These are phyloP conservation scores for Fusarium sp. DNA, from an alignment of 2,329 filamentous ascomycete species.

Conservation along the genomic window DNA sequence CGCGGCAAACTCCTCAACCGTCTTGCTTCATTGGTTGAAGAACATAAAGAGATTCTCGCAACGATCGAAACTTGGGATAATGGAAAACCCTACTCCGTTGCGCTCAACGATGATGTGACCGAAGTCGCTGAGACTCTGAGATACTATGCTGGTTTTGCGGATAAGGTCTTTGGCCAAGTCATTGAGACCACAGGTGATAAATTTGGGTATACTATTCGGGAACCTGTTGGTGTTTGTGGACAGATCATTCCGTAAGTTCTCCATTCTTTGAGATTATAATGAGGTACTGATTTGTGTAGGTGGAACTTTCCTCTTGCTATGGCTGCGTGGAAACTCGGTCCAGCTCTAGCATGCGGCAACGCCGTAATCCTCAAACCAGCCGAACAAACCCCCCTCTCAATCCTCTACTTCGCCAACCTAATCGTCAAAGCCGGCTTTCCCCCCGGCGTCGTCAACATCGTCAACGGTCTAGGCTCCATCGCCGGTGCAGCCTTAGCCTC, in stretches of 20 bases:
- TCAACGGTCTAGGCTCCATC: constrained; percentile 76
- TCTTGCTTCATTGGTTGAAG: constrained; percentile 75
- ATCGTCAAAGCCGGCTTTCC: constrained; percentile 81
- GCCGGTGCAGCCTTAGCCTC: constrained; percentile 75
- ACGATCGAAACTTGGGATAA: constrained; percentile 84
- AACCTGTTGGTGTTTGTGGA: constrained; percentile 81
- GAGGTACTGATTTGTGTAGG: not conserved
- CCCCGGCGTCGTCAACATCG: constrained; percentile 79
- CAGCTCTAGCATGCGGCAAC: constrained; percentile 73
- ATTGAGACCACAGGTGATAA: constrained; percentile 76
- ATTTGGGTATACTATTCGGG: constrained; percentile 78
- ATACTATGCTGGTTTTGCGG: constrained; percentile 83
- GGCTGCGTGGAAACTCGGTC: constrained; percentile 77
- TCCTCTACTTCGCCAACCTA: constrained; percentile 72
- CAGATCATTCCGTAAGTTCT: constrained; percentile 70
- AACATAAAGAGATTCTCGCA: constrained; percentile 63
- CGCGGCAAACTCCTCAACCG: constrained; percentile 77
- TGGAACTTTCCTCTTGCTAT: constrained; percentile 73
- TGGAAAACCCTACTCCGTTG: constrained; percentile 72
- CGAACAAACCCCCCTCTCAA: constrained; percentile 74
- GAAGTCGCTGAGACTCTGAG: constrained; percentile 62
- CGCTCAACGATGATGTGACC: constrained; percentile 73
- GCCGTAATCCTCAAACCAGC: constrained; percentile 73
- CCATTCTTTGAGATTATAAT: no score
- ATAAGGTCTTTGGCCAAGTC: constrained; percentile 82